Conservation (phyloP, 768 basidiomycete species). For the Dictyophora rubrovolvata region DNA sequence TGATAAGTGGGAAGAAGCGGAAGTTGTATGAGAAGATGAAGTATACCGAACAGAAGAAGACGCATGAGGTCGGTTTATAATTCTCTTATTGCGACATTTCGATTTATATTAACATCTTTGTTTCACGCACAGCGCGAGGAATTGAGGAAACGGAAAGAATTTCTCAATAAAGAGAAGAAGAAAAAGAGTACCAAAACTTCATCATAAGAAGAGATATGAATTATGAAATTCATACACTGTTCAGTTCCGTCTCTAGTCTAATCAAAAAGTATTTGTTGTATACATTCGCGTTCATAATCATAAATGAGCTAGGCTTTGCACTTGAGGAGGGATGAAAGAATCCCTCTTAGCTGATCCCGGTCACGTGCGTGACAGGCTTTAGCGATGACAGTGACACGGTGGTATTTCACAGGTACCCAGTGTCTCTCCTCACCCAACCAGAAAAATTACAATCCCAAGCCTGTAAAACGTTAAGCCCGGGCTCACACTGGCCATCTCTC, state of each 20-base stretch:
- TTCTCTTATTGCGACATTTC: neutral
- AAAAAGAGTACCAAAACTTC: neutral
- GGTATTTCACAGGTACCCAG: too few relatives aligned
- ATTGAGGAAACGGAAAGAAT: slow-evolving; percentile 48
- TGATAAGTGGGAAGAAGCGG: slow-evolving; percentile 92
- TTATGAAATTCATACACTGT: too few relatives aligned
- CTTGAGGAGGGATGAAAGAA: too few relatives aligned
- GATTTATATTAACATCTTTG: neutral
- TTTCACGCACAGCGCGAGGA: slow-evolving; percentile 40
- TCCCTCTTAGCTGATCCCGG: too few relatives aligned
- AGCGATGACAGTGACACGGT: too few relatives aligned
- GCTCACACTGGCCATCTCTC: neutral
- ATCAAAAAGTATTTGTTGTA: too few relatives aligned
- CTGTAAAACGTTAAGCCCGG: neutral
- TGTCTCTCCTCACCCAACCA: neutral
- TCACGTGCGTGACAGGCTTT: too few relatives aligned
- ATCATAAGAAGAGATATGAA: neutral
- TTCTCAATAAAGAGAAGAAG: slow-evolving; percentile 40
- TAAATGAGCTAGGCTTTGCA: too few relatives aligned
- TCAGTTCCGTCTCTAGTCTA: too few relatives aligned
- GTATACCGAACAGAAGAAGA: slow-evolving; percentile 68
- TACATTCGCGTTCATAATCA: too few relatives aligned
- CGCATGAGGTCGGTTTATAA: slow-evolving; percentile 55
- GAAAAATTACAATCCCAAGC: neutral
- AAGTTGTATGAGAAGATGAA: slow-evolving; percentile 94